Conservation (phyloP, 2,329 filamentous ascomycete genomes). For the Cordyceps tenuipes region DNA sequence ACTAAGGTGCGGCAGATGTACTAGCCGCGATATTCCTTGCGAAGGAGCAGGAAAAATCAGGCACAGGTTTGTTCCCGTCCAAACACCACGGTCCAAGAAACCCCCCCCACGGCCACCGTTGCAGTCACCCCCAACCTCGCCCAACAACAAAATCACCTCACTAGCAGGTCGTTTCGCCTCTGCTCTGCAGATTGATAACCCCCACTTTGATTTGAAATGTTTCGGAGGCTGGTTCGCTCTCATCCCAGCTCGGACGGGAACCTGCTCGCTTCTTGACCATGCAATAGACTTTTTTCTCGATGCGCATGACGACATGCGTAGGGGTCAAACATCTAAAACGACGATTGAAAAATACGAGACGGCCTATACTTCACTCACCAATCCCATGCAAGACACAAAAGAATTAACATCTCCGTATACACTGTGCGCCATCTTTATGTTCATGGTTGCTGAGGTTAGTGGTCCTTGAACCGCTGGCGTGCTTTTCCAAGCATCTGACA, state of each 20-base stretch:
- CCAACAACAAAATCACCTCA: conserved; percentile 24
- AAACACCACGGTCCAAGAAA: neutral
- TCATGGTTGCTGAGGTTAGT: conserved; percentile 28
- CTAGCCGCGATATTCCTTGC: conserved; percentile 35
- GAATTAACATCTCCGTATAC: conserved; percentile 24
- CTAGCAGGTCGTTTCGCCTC: conserved; percentile 20
- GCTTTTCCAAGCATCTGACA: neutral
- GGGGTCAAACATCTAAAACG: conserved; percentile 11
- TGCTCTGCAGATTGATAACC: conserved; percentile 30
- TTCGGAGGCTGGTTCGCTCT: conserved; percentile 38
- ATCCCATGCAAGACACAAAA: conserved; percentile 20
- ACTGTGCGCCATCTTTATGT: conserved; percentile 29
- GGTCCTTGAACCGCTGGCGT: neutral
- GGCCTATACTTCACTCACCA: conserved; percentile 22
- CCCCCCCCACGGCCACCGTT: neutral
- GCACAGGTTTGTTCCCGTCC: conserved; percentile 30
- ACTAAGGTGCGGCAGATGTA: conserved; percentile 37
- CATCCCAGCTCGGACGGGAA: conserved; percentile 37
- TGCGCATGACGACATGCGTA: conserved; percentile 19
- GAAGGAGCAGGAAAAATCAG: conserved; percentile 37
- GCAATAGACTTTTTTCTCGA: conserved; percentile 24
- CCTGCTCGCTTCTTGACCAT: conserved; percentile 36
- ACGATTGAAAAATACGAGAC: conserved; percentile 23
- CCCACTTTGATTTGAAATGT: conserved; percentile 37
- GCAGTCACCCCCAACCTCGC: conserved; percentile 14